Percentiles rank a stretch among this genome's conserved stretches.
These are phyloP conservation scores for Gynochthodes officinalis DNA, from an alignment of 257 asterid genomes.

Conservation along the genomic window DNA sequence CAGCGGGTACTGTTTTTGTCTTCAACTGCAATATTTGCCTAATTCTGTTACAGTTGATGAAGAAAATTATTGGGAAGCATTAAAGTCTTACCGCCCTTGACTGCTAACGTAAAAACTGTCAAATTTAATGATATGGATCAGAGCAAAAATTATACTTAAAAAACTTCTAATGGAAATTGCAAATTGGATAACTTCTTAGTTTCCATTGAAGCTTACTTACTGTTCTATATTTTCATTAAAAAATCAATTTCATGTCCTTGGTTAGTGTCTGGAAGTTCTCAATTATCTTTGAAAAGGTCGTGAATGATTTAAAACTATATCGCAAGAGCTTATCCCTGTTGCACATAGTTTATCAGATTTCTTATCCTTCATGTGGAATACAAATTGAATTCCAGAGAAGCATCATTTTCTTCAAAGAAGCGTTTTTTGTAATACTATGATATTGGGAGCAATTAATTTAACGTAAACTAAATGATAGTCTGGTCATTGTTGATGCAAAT, in stretches of 20 bases:
- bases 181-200: background rate
- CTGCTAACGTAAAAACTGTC: too few species aligned
- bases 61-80: background rate
- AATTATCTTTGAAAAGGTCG: background rate
- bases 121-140: too few species aligned
- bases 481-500: background rate
- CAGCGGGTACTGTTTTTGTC: conserved; percentile 57
- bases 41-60: background rate
- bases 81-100: background rate
- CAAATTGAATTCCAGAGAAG: background rate
- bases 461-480: background rate
- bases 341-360: background rate
- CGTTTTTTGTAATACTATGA: background rate
- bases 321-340: background rate
- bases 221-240: background rate
- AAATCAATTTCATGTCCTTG: background rate
- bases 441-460: background rate
- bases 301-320: background rate
- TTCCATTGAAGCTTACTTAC: background rate
- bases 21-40: conserved; percentile 12
- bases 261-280: background rate
- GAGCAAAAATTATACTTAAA: background rate
- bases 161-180: background rate
- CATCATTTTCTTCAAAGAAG: background rate
- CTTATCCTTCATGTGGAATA: background rate